Evolutionary conservation across 2,329 filamentous ascomycete genomes (phyloP).

Genomic region (Trichoderma lentiforme): DNA sequence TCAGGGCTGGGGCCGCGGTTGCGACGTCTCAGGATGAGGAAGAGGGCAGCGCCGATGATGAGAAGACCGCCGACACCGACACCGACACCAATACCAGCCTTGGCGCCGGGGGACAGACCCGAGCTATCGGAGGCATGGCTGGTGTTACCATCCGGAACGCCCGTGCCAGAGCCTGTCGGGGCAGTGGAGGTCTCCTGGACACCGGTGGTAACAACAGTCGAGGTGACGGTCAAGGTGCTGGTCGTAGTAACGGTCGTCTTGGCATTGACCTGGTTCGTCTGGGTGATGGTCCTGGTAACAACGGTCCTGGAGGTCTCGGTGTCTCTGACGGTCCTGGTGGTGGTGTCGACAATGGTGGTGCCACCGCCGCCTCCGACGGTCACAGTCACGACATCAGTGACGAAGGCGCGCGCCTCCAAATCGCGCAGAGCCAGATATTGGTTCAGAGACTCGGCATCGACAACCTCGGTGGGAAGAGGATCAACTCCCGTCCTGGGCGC

Average conservation of each 20-base stretch:
- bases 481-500: constrained; percentile 18
- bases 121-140: constrained; percentile 21
- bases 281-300: constrained; percentile 30
- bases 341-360: constrained; percentile 29
- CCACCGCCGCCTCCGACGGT: constrained; percentile 31
- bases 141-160: constrained; percentile 22
- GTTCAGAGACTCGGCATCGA: constrained; percentile 2
- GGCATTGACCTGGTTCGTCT: constrained; percentile 35
- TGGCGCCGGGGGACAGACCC: constrained; percentile 41
- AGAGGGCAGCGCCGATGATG: constrained; percentile 30
- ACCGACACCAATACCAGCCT: constrained; percentile 43
- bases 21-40: constrained; percentile 33
- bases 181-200: constrained; percentile 29
- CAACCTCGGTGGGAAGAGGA: constrained; percentile 21
- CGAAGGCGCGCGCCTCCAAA: constrained; percentile 35
- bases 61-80: constrained; percentile 36
- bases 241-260: constrained; percentile 38
- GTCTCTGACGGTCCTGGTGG: constrained; percentile 32
- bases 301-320: constrained; percentile 31
- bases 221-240: constrained; percentile 36
- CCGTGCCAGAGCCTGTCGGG: constrained; percentile 22
- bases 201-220: constrained; percentile 33
- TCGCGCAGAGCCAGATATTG: constrained; percentile 10
- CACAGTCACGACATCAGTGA: constrained; percentile 31
- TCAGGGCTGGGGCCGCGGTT: constrained; percentile 33